Conservation (phyloP, 1,284 basidiomycete species). For the Mycena citricolor region DNA sequence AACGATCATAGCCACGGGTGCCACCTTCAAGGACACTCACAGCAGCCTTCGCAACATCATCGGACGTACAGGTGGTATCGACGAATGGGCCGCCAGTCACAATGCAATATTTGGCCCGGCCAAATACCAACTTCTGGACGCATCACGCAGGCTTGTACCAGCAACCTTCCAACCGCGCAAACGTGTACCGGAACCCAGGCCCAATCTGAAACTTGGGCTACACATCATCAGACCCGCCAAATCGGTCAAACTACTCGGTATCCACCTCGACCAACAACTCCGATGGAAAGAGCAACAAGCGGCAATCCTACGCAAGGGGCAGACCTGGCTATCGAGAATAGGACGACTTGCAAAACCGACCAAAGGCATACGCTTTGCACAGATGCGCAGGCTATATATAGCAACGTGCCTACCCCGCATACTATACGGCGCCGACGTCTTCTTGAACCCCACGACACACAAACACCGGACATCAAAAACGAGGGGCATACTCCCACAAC, state of each 20-base stretch:
- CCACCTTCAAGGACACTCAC: slow-evolving; percentile 13
- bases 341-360: slow-evolving; percentile 22
- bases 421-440: slow-evolving; percentile 1
- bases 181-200: not conserved
- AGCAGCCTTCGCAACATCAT: slow-evolving; percentile 23
- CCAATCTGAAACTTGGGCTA: not conserved
- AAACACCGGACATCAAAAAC: too few species aligned
- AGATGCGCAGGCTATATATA: slow-evolving; percentile 6
- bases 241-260: not conserved
- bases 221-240: not conserved
- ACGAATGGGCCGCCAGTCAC: slow-evolving; percentile 23
- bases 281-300: slow-evolving; percentile 23
- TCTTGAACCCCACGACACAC: not conserved
- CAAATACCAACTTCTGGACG: slow-evolving; percentile 18
- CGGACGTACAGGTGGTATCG: slow-evolving; percentile 17
- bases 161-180: not conserved
- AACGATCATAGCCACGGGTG: slow-evolving; percentile 7
- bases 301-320: slow-evolving; percentile 23
- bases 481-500: too few species aligned
- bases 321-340: slow-evolving; percentile 25
- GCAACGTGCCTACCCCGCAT: not conserved
- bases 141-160: not conserved
- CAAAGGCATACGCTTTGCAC: slow-evolving; percentile 22
- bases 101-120: slow-evolving; percentile 23
- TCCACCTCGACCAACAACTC: slow-evolving; percentile 21